phyloP scores from a whole-genome alignment of 331 rosid genomes.

The Quercus phellos region DNA sequence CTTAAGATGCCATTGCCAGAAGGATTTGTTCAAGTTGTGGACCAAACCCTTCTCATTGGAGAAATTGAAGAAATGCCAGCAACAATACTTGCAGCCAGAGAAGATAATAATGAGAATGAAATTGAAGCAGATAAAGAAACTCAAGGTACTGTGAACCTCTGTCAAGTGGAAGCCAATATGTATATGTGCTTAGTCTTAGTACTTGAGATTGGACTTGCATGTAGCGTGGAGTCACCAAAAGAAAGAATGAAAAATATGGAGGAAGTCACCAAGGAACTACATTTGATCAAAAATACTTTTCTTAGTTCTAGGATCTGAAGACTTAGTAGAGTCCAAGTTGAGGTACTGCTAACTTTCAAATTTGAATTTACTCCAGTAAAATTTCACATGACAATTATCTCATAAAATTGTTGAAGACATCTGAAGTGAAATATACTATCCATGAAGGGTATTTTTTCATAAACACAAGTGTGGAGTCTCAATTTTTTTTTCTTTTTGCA shows the following conservation, averaged over 20 bases:
- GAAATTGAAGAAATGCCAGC: not conserved
- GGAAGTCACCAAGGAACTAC: not conserved
- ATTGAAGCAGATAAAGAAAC: not conserved
- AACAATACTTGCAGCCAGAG: not conserved
- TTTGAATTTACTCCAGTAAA: too few relatives aligned
- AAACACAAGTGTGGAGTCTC: too few relatives aligned
- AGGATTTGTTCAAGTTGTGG: not conserved
- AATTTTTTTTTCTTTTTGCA: too few relatives aligned
- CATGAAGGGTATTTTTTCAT: too few relatives aligned
- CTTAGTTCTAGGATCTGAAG: not conserved
- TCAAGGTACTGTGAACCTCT: not conserved
- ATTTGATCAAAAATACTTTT: not conserved
- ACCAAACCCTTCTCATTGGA: not conserved
- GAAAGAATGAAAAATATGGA: not conserved
- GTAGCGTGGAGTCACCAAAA: not conserved
- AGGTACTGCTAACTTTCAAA: too few relatives aligned
- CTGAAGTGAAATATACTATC: fast-evolving
- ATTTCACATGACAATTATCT: too few relatives aligned
- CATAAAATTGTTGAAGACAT: too few relatives aligned
- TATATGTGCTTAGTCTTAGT: not conserved
- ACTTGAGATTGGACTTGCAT: not conserved
- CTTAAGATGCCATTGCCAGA: not conserved
- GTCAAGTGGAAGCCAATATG: not conserved
- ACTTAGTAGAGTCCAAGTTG: too few relatives aligned
- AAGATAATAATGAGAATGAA: not conserved